Conservation (phyloP, 139 green algal species). For the Protoeuglena noctilucae region DNA sequence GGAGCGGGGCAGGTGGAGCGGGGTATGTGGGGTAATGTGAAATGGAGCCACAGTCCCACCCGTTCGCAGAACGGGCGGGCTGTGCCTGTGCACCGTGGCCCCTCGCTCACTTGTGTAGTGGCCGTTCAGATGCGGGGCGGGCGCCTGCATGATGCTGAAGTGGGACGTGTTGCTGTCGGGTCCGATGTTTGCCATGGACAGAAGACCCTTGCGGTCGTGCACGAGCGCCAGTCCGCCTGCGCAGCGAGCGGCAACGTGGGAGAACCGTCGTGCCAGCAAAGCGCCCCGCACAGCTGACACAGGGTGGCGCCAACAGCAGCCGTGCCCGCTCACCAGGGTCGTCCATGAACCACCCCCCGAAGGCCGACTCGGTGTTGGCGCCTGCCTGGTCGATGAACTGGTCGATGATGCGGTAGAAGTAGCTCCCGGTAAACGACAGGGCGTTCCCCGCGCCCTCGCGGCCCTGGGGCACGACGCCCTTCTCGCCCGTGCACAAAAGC, state of each 20-base stretch:
- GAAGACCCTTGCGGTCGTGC: too few relatives aligned
- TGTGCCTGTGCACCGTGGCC: too few relatives aligned
- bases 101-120: too few relatives aligned
- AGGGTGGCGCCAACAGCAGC: too few relatives aligned
- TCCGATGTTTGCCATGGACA: background rate
- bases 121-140: too few relatives aligned
- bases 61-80: too few relatives aligned
- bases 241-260: too few relatives aligned
- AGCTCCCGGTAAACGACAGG: constrained; percentile 33
- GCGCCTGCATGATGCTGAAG: too few relatives aligned
- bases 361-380: constrained; percentile 23
- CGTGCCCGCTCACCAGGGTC: background rate
- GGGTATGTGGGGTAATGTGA: background rate
- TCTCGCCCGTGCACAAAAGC: constrained; percentile 21
- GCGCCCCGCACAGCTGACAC: too few relatives aligned
- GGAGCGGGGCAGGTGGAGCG: background rate
- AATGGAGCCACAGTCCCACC: background rate
- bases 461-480: constrained; percentile 30
- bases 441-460: constrained; percentile 24
- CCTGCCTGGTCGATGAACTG: constrained; percentile 32
- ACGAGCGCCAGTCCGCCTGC: too few relatives aligned
- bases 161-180: background rate
- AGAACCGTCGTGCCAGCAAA: too few relatives aligned
- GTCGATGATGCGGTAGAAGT: constrained; percentile 36
- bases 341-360: constrained; percentile 25